Evolutionary conservation across 2,329 filamentous ascomycete genomes (phyloP), one percentile per base, ranked within the genome.

Genomic region (Diaporthe nobilis): DNA sequence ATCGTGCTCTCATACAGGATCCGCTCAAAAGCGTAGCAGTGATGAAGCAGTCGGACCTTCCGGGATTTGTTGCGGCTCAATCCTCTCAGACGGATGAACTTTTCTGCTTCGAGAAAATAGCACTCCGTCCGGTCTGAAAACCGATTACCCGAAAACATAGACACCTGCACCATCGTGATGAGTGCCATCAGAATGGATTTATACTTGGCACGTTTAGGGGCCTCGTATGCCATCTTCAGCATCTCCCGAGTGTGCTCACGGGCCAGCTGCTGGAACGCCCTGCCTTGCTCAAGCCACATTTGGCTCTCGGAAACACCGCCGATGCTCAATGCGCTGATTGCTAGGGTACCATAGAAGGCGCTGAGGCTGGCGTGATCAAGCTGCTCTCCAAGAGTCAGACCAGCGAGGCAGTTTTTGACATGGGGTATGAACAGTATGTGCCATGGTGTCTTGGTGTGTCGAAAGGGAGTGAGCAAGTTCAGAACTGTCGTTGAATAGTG

Each of bases 171-270:
- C 82, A 86, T 85, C 13, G 82, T 85, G 12, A 86, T 79, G 4
- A 86, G 80, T 0, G 85, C 84, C 80, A 87, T 85, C 1, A 87
- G 75, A 7, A 83, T 82, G 7, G 82, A 81, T 76, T 86, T 86
- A 76, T 87, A 87, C 76, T 86, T 86, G 42, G 49, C 67, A 15
- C 12, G 39, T n/a, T 71, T 53, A 12, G 51, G 44, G 31, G 31
- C 12, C 22, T 31, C 4, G 61, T 83, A 83, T 37, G 82, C 82
- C n/a, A 79, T 80, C 53, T 79, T 74, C 4, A 85, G 77, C 78
- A 83, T 81, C 28, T 77, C n/a, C 39, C 79, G 78, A 39, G 81
- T 77, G 70, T 83, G 78, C n/a, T 80, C 75, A 25, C 80, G 78
- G 2, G 83, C 82, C 70, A 81, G 75, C 31, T 79, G 71, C 25